Evolutionary conservation across 2,329 filamentous ascomycete genomes (phyloP).

Genomic region (Diaporthe sp.): DNA sequence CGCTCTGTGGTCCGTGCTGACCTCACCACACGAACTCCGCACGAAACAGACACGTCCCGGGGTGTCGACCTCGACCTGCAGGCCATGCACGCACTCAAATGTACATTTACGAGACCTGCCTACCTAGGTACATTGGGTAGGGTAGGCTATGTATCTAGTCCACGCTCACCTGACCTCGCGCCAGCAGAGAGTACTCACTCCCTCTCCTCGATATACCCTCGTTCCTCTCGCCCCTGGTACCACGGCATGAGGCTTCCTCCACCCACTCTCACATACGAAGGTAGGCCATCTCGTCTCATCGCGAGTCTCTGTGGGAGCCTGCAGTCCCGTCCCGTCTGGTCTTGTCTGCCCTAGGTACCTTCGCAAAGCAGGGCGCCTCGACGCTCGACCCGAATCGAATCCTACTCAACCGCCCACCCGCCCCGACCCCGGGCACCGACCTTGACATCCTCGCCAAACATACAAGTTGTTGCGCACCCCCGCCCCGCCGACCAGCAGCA

Average conservation of each 20-base stretch:
- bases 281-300: background rate
- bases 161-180: constrained; percentile 36
- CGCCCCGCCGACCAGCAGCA: background rate
- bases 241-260: background rate
- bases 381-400: background rate
- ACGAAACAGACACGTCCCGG: constrained; percentile 39
- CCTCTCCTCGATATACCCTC: constrained; percentile 1
- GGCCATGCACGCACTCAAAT: constrained; percentile 45
- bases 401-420: background rate
- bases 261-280: background rate
- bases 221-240: background rate
- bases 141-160: background rate
- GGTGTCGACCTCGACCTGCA: constrained; percentile 41
- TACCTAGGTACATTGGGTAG: no score
- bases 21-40: constrained; percentile 33
- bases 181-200: background rate
- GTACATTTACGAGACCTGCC: constrained; percentile 40
- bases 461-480: background rate
- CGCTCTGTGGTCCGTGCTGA: background rate
- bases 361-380: background rate
- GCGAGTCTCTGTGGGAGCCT: background rate
- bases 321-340: background rate
- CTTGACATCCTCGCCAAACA: background rate
- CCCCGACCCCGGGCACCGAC: background rate
- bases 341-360: background rate